A percentile compares a stretch with the other conserved stretches of the same genome.
Evolutionary conservation across 2,329 filamentous ascomycete species (phyloP).

Genomic region (Fusarium beomiforme): DNA sequence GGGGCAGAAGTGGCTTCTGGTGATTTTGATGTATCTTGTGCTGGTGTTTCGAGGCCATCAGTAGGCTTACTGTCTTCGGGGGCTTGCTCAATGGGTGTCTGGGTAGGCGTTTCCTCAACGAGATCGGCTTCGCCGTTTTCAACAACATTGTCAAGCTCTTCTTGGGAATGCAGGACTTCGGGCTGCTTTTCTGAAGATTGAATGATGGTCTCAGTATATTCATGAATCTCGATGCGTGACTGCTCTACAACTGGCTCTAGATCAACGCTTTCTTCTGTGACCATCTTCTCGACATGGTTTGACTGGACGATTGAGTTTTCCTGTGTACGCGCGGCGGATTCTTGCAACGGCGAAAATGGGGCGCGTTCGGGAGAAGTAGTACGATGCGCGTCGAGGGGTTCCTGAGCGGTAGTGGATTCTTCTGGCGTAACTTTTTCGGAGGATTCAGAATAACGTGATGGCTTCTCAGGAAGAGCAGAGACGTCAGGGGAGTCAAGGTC

Average conservation of each 20-base stretch:
- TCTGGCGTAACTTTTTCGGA: background rate
- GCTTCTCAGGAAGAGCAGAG: background rate
- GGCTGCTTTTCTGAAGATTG: conserved; percentile 31
- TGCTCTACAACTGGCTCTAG: background rate
- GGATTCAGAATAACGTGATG: conserved; percentile 14
- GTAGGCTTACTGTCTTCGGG: background rate
- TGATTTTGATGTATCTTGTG: background rate
- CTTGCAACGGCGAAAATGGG: conserved; percentile 8
- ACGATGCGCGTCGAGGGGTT: background rate
- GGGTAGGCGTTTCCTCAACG: conserved; percentile 24
- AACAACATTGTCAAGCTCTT: background rate
- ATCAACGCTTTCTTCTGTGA: background rate
- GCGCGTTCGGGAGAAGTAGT: background rate
- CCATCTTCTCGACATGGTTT: background rate
- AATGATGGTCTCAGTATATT: conserved; percentile 27
- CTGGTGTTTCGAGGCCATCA: conserved; percentile 3
- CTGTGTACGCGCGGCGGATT: background rate
- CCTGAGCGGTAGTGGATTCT: background rate
- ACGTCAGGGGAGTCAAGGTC: conserved; percentile 18
- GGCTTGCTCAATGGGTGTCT: conserved; percentile 11
- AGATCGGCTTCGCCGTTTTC: conserved; percentile 7
- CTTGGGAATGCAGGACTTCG: background rate
- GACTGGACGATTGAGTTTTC: background rate
- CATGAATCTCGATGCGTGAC: conserved; percentile 18
- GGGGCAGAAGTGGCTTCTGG: background rate